phyloP scores from a whole-genome alignment of 139 green algal genomes.

The Spirogloea muscicola region DNA sequence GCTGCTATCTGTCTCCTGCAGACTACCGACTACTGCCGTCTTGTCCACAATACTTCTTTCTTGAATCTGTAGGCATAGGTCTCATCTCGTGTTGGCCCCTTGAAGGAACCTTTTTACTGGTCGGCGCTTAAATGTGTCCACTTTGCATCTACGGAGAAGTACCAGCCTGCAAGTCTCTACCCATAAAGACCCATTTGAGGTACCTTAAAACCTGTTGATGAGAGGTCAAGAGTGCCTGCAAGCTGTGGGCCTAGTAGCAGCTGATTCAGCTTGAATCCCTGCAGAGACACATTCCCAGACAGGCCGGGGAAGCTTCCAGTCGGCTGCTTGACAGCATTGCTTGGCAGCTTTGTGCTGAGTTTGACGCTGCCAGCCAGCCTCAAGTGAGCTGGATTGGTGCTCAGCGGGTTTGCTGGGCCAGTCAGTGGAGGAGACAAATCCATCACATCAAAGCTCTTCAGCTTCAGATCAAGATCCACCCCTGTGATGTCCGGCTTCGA shows the following conservation, averaged over 20 bases:
- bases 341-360: not conserved
- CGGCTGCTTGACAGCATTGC: not conserved
- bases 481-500: slow-evolving; percentile 29
- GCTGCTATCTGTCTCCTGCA: no score
- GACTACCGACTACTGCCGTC: no score
- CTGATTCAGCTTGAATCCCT: slow-evolving; percentile 6
- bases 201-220: slow-evolving; percentile 2
- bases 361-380: slow-evolving; percentile 36
- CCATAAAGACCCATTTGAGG: no score
- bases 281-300: not conserved
- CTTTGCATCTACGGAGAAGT: no score
- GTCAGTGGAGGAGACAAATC: slow-evolving; percentile 54
- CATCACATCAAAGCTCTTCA: slow-evolving; percentile 67
- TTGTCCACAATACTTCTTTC: not conserved
- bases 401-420: no score
- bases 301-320: not conserved
- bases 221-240: not conserved
- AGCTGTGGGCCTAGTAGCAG: not conserved
- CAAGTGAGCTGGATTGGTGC: no score
- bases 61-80: not conserved
- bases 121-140: not conserved
- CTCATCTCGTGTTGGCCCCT: not conserved
- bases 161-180: no score
- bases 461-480: slow-evolving; percentile 42
- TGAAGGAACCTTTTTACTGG: not conserved